These are phyloP conservation scores for Stellera chamaejasme DNA, from an alignment of 345 rosid genomes.

Conservation along the genomic window DNA sequence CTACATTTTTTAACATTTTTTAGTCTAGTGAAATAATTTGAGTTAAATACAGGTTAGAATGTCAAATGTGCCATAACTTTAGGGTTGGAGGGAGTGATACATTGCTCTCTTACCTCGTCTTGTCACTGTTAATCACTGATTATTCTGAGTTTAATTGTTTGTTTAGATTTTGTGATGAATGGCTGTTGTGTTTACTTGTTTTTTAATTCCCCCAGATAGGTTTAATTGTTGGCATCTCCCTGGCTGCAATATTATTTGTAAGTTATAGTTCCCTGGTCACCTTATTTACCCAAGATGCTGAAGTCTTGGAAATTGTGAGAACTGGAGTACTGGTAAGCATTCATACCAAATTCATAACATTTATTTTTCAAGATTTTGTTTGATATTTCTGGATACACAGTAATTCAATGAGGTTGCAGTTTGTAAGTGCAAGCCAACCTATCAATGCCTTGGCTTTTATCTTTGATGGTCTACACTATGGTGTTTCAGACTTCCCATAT, in stretches of 20 bases:
- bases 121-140: background rate
- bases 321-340: slow-evolving; percentile 67
- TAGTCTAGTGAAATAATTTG: too few species aligned
- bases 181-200: slow-evolving; percentile 7
- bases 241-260: slow-evolving; percentile 63
- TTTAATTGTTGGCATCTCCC: slow-evolving; percentile 45
- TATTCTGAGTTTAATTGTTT: slow-evolving; percentile 3
- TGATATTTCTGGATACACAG: background rate
- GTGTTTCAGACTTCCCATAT: slow-evolving; percentile 85
- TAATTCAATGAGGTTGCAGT: slow-evolving; percentile 31
- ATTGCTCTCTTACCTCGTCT: background rate
- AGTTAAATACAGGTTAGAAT: too few species aligned
- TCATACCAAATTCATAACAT: background rate
- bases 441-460: slow-evolving; percentile 82
- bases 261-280: slow-evolving; percentile 65
- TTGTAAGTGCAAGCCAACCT: slow-evolving; percentile 86
- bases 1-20: too few species aligned
- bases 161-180: background rate
- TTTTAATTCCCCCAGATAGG: slow-evolving; percentile 52
- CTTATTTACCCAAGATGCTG: slow-evolving; percentile 72
- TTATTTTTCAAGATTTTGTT: background rate
- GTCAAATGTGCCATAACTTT: too few species aligned
- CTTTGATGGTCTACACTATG: slow-evolving; percentile 92
- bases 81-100: too few species aligned
- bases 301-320: slow-evolving; percentile 59